Conservation (phyloP, 345 rosid species). For the Arabidopsis suecica region DNA sequence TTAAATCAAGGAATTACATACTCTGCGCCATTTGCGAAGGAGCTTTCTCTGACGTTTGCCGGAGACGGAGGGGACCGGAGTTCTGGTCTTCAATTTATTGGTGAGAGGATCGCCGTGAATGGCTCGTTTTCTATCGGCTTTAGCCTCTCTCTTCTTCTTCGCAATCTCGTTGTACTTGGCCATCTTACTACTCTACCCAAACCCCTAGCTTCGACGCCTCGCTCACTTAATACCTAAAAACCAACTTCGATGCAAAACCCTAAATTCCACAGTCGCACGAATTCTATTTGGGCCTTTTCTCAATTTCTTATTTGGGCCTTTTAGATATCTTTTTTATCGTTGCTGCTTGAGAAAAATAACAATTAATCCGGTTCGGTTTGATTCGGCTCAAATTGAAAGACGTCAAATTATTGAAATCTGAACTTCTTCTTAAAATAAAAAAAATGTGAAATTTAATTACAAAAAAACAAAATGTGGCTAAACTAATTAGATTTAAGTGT, state of each 20-base stretch:
- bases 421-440: no score
- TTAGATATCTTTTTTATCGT: background rate
- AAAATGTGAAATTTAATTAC: no score
- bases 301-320: slow-evolving; percentile 27
- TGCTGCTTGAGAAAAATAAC: background rate
- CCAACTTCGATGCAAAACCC: background rate
- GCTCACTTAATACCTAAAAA: background rate
- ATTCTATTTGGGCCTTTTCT: slow-evolving; percentile 7
- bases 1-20: slow-evolving; percentile 25
- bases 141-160: slow-evolving; percentile 70
- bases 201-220: slow-evolving; percentile 13
- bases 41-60: slow-evolving; percentile 87
- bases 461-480: no score
- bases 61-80: slow-evolving; percentile 57
- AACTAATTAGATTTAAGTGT: no score
- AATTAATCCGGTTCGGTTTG: background rate
- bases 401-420: no score
- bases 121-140: slow-evolving; percentile 62
- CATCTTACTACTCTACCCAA: slow-evolving; percentile 45
- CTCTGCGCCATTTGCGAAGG: slow-evolving; percentile 78
- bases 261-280: background rate
- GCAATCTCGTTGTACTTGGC: slow-evolving; percentile 84
- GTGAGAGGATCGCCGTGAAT: slow-evolving; percentile 71
- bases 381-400: background rate
- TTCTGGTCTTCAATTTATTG: slow-evolving; percentile 58